Base-by-base conservation (phyloP, 805 yeast species). In the Nematodospora valgi region DNA sequence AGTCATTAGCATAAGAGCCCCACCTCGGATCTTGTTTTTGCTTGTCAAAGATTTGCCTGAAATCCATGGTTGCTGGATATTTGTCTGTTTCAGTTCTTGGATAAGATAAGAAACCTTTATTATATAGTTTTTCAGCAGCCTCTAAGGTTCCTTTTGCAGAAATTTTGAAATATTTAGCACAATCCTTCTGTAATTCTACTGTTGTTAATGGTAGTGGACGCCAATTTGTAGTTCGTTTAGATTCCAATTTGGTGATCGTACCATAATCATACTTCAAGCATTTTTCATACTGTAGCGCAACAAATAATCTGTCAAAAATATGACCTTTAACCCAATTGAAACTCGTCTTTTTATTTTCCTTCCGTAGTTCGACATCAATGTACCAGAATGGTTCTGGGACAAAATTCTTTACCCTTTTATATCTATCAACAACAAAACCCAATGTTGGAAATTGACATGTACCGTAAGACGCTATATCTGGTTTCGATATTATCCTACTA, bases 71-170 rank as follows among this genome's bases (percentile, higher is more conserved):
- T 0, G 63, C 58, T 2, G 95, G 96, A 49, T 85, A 94, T 16
- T 62, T 73, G 55, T 93, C 97, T 0, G 99, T 93, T 53, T 93
- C 99, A 0, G 99, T 93, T 68, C 99, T 82, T 3, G 99, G 99
- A 54, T 93, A 93, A 0, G 97, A 88, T 1, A 93, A 68, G 51
- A 78, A 86, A 0, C 98, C 98, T 31, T 73, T 68, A 39, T 83
- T 88, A 56, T 93, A 93, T 16, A 93, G 68, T 44, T 75, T 76
- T 58, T 93, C 98, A 0, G 99, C 98, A 0, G 71, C 68, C 37
- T 59, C 70, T 48, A 93, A 64, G 2, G 96, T 78, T 31, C 71
- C 72, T 49, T 89, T 88, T 0, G 98, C 93, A 48, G 85, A 76
- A 68, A 87, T 59, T 43, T 79, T 83, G 52, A 89, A 79, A 47